These are phyloP conservation scores for Hysterangium stoloniferum DNA, from an alignment of 768 basidiomycete genomes.

Conservation along the genomic window DNA sequence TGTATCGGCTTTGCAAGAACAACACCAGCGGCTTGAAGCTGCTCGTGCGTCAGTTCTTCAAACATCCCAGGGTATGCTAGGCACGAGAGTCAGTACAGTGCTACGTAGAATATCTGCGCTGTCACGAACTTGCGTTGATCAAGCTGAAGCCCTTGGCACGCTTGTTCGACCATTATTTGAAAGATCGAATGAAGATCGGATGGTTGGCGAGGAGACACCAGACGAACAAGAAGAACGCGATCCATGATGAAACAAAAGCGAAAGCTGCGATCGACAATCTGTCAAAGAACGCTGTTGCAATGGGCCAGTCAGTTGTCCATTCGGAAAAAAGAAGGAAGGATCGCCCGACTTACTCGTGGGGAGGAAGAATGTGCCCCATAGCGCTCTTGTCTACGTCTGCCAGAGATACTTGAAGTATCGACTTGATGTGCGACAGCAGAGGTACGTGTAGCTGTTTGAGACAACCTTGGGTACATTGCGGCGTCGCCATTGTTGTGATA, in stretches of 20 bases:
- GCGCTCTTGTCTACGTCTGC: conserved; percentile 12
- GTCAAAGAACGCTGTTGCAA: conserved; percentile 17
- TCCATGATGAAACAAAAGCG: conserved; percentile 15
- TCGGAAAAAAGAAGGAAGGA: background rate
- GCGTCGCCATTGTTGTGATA: conserved; percentile 10
- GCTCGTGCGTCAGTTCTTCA: conserved; percentile 13
- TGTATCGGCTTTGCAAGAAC: conserved; percentile 12
- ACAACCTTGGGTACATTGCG: background rate
- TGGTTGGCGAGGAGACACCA: conserved; percentile 15
- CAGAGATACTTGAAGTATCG: conserved; percentile 12
- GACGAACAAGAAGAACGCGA: conserved; percentile 14
- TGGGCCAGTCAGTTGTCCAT: too few species aligned
- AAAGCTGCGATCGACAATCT: conserved; percentile 15
- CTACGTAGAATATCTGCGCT: background rate
- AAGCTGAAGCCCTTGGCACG: conserved; percentile 14
- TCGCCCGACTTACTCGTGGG: conserved; percentile 15
- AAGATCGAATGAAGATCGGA: conserved; percentile 11
- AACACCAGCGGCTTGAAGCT: conserved; percentile 12
- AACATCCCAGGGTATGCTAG: conserved; percentile 17
- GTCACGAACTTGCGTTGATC: conserved; percentile 14
- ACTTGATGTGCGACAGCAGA: conserved; percentile 7
- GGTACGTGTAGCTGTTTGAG: conserved; percentile 7
- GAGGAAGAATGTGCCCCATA: conserved; percentile 14
- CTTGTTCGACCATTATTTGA: conserved; percentile 12
- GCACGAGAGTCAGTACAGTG: background rate